These are phyloP conservation scores for Ambrosia artemisiifolia DNA, from an alignment of 129 eudicot genomes.

Conservation along the genomic window DNA sequence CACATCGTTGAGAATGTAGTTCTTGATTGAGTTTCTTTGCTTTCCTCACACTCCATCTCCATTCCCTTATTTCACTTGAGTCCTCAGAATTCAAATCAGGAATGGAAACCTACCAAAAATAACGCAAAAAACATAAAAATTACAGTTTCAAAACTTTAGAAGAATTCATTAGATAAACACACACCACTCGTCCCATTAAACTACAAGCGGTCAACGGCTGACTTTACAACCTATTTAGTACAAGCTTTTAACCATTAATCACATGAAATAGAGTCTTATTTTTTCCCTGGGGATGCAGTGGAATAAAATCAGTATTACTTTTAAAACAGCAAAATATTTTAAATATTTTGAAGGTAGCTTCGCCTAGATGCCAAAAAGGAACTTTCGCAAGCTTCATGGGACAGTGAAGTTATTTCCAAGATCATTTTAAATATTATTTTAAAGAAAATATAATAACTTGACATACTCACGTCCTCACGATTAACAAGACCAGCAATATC, in stretches of 20 bases:
- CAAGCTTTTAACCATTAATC: too few species aligned
- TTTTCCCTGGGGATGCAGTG: too few species aligned
- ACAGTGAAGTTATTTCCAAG: background rate
- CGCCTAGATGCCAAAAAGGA: background rate
- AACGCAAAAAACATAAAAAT: background rate
- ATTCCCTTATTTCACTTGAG: constrained; percentile 43
- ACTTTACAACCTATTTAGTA: too few species aligned
- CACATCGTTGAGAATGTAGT: constrained; percentile 86
- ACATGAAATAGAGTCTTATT: too few species aligned
- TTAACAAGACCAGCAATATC: constrained; percentile 75
- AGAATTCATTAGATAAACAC: too few species aligned
- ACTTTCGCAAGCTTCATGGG: background rate
- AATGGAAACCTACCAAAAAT: constrained; percentile 53
- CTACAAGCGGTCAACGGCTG: too few species aligned
- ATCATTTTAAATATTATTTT: background rate
- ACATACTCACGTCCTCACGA: constrained; percentile 75
- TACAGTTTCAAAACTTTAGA: too few species aligned
- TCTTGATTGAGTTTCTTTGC: constrained; percentile 86
- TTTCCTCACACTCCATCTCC: constrained; percentile 79
- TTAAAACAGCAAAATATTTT: background rate
- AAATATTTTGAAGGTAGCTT: background rate
- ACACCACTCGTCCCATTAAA: too few species aligned
- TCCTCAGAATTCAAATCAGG: constrained; percentile 72
- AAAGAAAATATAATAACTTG: background rate
- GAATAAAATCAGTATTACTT: background rate